These are phyloP conservation scores for Gillenia trifoliata DNA, from an alignment of 306 rosid species.

Conservation along the genomic window DNA sequence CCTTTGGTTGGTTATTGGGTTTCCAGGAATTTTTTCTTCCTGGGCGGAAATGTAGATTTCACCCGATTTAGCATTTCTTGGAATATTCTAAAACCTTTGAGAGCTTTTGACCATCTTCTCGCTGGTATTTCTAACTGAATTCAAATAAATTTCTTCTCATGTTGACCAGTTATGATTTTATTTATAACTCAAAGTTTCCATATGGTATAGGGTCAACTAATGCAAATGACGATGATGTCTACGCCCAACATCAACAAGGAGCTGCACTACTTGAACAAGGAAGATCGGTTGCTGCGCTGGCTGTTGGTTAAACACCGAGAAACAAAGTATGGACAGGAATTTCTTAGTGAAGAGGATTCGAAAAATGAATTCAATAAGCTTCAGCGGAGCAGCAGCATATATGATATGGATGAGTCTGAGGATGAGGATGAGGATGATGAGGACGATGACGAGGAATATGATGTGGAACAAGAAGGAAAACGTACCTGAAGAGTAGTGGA, in stretches of 20 bases:
- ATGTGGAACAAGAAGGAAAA: slow-evolving; percentile 25
- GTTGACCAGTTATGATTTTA: background rate
- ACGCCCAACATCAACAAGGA: slow-evolving; percentile 84
- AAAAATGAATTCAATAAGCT: slow-evolving; percentile 23
- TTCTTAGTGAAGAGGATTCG: slow-evolving; percentile 35
- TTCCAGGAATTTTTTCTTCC: background rate
- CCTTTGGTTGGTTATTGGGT: background rate
- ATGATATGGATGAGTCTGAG: background rate
- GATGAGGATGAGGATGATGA: slow-evolving; percentile 28
- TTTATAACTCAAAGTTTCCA: background rate
- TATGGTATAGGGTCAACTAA: slow-evolving; percentile 60
- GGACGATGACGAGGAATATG: slow-evolving; percentile 23
- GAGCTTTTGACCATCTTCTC: background rate
- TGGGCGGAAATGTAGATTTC: background rate
- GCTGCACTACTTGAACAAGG: slow-evolving; percentile 90
- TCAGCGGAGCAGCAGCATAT: slow-evolving; percentile 14
- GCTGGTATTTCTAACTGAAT: background rate
- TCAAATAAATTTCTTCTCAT: background rate
- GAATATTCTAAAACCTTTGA: background rate
- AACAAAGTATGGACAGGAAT: slow-evolving; percentile 40
- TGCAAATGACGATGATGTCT: slow-evolving; percentile 98
- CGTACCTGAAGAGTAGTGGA: slow-evolving; percentile 1
- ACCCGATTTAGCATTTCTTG: background rate
- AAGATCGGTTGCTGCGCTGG: slow-evolving; percentile 81
- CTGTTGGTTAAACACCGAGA: slow-evolving; percentile 72